phyloP scores from a whole-genome alignment of 2,329 filamentous ascomycete species.

The Xylaria sp. region DNA sequence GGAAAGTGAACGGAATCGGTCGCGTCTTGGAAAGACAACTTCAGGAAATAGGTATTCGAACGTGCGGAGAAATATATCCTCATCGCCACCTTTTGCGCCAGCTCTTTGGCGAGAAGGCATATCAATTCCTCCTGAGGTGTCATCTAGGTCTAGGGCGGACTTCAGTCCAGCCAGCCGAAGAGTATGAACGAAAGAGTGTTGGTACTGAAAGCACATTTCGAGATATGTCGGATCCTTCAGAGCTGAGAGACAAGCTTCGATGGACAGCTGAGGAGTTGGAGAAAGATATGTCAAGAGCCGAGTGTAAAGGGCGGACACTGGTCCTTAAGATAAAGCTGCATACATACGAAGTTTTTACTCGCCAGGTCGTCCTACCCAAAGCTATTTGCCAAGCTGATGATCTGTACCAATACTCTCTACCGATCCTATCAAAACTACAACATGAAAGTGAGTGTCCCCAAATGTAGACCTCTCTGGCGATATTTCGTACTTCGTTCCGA shows the following conservation, averaged over 20 bases:
- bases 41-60: conserved; percentile 85
- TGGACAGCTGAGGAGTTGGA: conserved; percentile 86
- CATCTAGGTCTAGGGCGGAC: conserved; percentile 90
- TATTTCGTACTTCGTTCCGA: not conserved
- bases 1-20: conserved; percentile 96
- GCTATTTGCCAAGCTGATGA: conserved; percentile 81
- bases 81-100: conserved; percentile 78
- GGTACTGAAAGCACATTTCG: conserved; percentile 93
- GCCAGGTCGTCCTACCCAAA: conserved; percentile 80
- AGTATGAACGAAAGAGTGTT: conserved; percentile 91
- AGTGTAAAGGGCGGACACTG: conserved; percentile 90
- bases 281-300: conserved; percentile 80
- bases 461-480: not conserved
- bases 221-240: conserved; percentile 76
- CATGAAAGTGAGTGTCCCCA: conserved; percentile 66
- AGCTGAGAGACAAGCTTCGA: conserved; percentile 81
- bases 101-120: conserved; percentile 92
- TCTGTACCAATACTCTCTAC: conserved; percentile 81
- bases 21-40: conserved; percentile 93
- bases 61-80: conserved; percentile 86
- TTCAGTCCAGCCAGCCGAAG: conserved; percentile 84
- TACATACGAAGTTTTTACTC: conserved; percentile 89
- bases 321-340: conserved; percentile 94
- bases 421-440: conserved; percentile 85
- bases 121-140: conserved; percentile 84